A percentile compares a stretch with the other conserved stretches of the same genome.
Evolutionary conservation across 306 rosid genomes (phyloP).

Genomic region (Cercis canadensis): DNA sequence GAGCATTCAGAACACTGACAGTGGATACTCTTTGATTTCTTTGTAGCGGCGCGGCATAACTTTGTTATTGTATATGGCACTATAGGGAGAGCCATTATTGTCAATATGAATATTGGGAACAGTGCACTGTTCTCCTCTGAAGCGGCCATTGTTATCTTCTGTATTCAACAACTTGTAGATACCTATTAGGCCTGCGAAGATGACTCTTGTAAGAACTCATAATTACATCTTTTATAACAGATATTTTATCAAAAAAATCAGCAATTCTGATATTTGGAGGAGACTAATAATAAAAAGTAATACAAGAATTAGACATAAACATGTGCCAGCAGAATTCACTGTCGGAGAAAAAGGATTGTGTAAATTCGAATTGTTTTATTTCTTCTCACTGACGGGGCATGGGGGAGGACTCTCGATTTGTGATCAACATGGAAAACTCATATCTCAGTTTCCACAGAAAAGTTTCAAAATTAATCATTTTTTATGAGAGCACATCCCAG

Average conservation of each 20-base stretch:
- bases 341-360: not conserved
- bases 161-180: not conserved
- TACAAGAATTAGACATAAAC: not conserved
- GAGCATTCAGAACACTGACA: slow-evolving; percentile 90
- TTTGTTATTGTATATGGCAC: slow-evolving; percentile 90
- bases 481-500: not conserved
- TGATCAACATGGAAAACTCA: not conserved
- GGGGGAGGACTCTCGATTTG: not conserved
- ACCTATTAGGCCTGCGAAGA: not conserved
- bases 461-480: too few species aligned
- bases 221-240: too few species aligned
- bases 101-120: slow-evolving; percentile 94
- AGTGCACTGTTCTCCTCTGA: slow-evolving; percentile 89
- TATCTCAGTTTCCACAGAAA: not conserved
- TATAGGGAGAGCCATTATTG: slow-evolving; percentile 91
- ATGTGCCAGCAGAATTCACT: not conserved
- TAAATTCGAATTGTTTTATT: too few species aligned
- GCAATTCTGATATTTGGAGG: not conserved
- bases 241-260: not conserved
- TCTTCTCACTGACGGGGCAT: not conserved
- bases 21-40: slow-evolving; percentile 87
- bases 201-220: not conserved
- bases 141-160: slow-evolving; percentile 68
- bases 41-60: slow-evolving; percentile 75
- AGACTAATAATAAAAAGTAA: too few species aligned